These are phyloP conservation scores for Zymoseptoria passerinii DNA, from an alignment of 2,329 filamentous ascomycete species.

Conservation along the genomic window DNA sequence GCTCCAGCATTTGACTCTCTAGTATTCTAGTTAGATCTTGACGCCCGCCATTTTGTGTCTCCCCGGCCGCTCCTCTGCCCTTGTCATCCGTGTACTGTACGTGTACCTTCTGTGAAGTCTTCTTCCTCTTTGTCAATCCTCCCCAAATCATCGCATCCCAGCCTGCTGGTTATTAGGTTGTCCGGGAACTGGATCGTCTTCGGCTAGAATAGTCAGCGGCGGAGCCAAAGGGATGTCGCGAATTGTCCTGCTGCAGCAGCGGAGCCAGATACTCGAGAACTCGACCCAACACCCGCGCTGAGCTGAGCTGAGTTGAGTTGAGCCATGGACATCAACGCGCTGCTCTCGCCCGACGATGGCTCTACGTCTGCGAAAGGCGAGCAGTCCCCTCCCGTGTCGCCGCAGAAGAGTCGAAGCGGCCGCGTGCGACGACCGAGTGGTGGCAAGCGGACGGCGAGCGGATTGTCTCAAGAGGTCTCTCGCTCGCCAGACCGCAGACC, in stretches of 20 bases:
- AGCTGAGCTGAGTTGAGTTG: too few relatives aligned
- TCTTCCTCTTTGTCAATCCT: not conserved
- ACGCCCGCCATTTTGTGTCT: too few relatives aligned
- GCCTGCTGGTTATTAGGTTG: not conserved
- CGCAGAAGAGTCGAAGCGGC: slow-evolving; percentile 1
- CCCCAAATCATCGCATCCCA: not conserved
- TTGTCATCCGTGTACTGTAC: not conserved
- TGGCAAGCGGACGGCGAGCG: slow-evolving; percentile 32
- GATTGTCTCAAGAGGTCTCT: slow-evolving; percentile 36
- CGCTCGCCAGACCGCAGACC: slow-evolving; percentile 27
- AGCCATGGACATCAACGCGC: slow-evolving; percentile 42
- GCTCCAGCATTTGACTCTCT: too few relatives aligned
- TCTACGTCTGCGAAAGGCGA: slow-evolving; percentile 14
- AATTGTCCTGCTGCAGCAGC: not conserved
- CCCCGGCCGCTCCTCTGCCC: not conserved
- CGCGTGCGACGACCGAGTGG: slow-evolving; percentile 14
- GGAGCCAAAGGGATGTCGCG: not conserved
- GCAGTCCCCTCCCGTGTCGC: slow-evolving; percentile 3
- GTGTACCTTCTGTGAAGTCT: not conserved
- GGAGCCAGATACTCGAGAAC: not conserved
- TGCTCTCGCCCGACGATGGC: slow-evolving; percentile 42
- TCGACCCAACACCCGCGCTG: not conserved
- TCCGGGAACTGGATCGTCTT: not conserved
- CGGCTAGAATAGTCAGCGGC: not conserved
- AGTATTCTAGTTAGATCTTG: too few relatives aligned